Base-by-base conservation (phyloP, 352 stramenopile species). In the Pythium aquatile region DNA sequence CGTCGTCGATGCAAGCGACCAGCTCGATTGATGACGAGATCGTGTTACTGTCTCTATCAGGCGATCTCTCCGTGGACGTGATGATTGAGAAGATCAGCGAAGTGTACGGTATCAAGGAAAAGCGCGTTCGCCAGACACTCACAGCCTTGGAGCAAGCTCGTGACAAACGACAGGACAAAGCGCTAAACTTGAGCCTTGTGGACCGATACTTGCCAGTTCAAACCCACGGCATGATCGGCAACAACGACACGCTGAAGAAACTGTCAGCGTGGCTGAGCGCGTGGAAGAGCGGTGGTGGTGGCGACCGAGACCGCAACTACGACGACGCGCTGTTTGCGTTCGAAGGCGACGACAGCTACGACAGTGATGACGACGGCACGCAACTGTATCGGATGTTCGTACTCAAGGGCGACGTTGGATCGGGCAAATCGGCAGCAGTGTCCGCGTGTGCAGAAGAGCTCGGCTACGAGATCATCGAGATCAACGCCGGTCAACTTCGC, bases 381-480 rank as follows among this genome's bases (percentile, higher is more conserved):
- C 77, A 87, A 6, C 65, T 94, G 20, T 89, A 76, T 26, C 80
- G 79, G 4, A 32, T 94, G 24, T 91, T 94, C 52, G 73, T 94
- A 13, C 51, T 94, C n/a, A 66, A 92, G 32, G 85, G 85, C 5
- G 80, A 87, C 37, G 84, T 83, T 7, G 83, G 84, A 28, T 69
- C 79, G 3, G 86, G 86, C 49, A 94, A 94, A 66, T 93, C 84
- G 5, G 80, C 82, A n/a, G 77, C 80, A 1, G 84, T 93, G 9
- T 92, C 90, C 48, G 86, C 84, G 1, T 94, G 86, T 26, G 84
- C 86, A 0, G 81, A 90, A 61, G 86, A 93, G 61, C 68, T 93
- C 20, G 86, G 86, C 8, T 94, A 87, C 63, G 68, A 94, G 58
- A 84, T 94, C 32, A 90, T 94, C 47, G 86, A 94, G 61, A 93